Evolutionary conservation across 495 filamentous ascomycete genomes (phyloP).

Genomic region (Annulohypoxylon moriforme): DNA sequence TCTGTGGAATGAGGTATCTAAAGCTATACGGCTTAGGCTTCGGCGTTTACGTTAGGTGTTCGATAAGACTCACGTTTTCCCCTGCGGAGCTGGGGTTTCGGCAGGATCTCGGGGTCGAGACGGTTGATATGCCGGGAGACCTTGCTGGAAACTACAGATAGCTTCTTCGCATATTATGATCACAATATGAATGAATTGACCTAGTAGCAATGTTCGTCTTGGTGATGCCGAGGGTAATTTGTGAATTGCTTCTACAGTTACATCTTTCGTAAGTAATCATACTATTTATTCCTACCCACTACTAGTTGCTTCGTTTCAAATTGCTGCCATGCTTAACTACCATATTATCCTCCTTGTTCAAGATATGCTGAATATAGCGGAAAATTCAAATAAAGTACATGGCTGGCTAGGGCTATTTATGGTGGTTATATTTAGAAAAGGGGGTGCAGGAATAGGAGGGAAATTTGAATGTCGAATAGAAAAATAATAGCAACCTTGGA

Average conservation of each 20-base stretch:
- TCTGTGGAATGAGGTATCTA: neutral
- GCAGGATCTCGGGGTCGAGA: slow-evolving; percentile 1
- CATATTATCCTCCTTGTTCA: too few relatives aligned
- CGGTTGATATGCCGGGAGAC: neutral
- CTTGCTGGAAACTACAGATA: neutral
- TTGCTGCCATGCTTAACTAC: too few relatives aligned
- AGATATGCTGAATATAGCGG: too few relatives aligned
- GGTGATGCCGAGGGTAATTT: neutral
- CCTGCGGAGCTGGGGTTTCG: neutral
- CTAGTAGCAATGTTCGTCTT: neutral
- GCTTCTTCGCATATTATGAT: slow-evolving; percentile 10
- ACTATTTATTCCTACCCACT: too few relatives aligned
- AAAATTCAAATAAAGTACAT: too few relatives aligned
- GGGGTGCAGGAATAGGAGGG: too few relatives aligned
- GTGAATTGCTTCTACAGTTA: too few relatives aligned
- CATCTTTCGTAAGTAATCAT: too few relatives aligned
- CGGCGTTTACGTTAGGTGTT: slow-evolving; percentile 11
- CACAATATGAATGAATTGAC: slow-evolving; percentile 33
- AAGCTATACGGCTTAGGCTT: slow-evolving; percentile 4
- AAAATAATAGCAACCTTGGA: neutral
- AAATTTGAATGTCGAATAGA: too few relatives aligned
- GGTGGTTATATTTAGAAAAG: too few relatives aligned
- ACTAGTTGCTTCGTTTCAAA: too few relatives aligned
- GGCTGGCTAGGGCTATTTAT: neutral
- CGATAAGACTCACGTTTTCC: slow-evolving; percentile 7